Conservation (phyloP, 2,329 filamentous ascomycete genomes). For the Claviceps fusiformis region DNA sequence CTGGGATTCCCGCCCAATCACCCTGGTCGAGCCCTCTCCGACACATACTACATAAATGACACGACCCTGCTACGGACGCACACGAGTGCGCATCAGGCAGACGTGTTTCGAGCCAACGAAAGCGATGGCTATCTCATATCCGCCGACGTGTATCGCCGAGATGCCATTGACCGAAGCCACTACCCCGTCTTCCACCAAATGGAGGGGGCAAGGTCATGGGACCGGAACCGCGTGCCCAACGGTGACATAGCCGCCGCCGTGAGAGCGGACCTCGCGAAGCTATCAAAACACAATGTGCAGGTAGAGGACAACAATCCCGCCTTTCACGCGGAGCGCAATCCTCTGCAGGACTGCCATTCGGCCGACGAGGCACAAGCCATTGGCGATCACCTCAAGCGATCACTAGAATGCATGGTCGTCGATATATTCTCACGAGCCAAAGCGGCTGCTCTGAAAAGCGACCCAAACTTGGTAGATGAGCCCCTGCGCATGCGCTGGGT, state of each 20-base stretch:
- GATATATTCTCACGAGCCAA: constrained; percentile 75
- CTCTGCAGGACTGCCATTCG: constrained; percentile 59
- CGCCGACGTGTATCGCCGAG: constrained; percentile 88
- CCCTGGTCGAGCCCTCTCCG: constrained; percentile 70
- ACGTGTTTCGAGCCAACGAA: constrained; percentile 60
- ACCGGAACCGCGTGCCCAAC: constrained; percentile 45
- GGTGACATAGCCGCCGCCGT: constrained; percentile 52
- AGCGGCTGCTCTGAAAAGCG: constrained; percentile 42
- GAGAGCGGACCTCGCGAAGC: constrained; percentile 51
- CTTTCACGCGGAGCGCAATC: constrained; percentile 66
- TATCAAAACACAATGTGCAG: constrained; percentile 60
- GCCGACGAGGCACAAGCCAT: constrained; percentile 70
- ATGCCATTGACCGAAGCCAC: constrained; percentile 88
- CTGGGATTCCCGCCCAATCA: constrained; percentile 82
- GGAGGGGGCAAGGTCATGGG: constrained; percentile 89
- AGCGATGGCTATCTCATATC: constrained; percentile 77
- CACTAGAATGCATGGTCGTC: constrained; percentile 77
- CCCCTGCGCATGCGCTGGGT: constrained; percentile 85
- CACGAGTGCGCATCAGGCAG: constrained; percentile 83
- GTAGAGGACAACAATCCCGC: constrained; percentile 78
- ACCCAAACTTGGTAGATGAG: constrained; percentile 42
- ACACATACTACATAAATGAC: constrained; percentile 92
- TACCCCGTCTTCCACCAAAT: constrained; percentile 98
- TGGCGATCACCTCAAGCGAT: constrained; percentile 73
- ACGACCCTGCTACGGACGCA: constrained; percentile 79